phyloP scores from a whole-genome alignment of 2,329 filamentous ascomycete genomes.

The Fusarium staphyleae region DNA sequence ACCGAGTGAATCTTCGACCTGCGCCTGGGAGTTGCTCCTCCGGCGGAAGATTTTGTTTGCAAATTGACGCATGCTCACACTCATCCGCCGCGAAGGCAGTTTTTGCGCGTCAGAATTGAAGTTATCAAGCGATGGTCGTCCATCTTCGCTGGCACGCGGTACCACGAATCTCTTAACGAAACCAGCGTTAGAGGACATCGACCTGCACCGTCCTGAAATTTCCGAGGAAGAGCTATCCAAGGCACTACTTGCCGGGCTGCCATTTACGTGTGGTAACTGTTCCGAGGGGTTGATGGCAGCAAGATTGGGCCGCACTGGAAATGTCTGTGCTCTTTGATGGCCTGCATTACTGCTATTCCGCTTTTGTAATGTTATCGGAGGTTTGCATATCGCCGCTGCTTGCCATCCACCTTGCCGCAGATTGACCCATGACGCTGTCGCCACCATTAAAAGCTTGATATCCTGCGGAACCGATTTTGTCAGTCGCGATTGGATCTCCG shows the following conservation, averaged over 20 bases:
- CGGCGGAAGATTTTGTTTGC: constrained; percentile 43
- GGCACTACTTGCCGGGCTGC: constrained; percentile 29
- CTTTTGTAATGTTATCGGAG: constrained; percentile 37
- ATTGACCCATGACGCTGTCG: constrained; percentile 49
- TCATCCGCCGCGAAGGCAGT: constrained; percentile 38
- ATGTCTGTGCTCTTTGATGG: constrained; percentile 31
- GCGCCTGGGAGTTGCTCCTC: constrained; percentile 40
- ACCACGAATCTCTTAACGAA: constrained; percentile 38
- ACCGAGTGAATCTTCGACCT: constrained; percentile 35
- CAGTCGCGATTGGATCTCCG: constrained; percentile 41
- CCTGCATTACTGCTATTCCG: constrained; percentile 33
- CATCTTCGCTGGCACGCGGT: constrained; percentile 38
- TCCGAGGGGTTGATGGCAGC: constrained; percentile 21
- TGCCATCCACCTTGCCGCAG: constrained; percentile 49
- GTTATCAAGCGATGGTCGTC: constrained; percentile 31
- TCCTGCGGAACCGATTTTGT: constrained; percentile 44
- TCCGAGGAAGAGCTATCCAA: constrained; percentile 29
- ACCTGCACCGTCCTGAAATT: constrained; percentile 34
- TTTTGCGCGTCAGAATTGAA: constrained; percentile 35
- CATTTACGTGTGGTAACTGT: constrained; percentile 22
- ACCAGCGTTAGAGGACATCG: constrained; percentile 37
- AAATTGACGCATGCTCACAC: constrained; percentile 40
- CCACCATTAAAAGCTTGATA: constrained; percentile 49
- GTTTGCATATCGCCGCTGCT: constrained; percentile 42
- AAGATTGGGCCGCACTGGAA: constrained; percentile 31